A percentile compares a stretch with the other conserved stretches of the same genome.
Evolutionary conservation across 2,329 filamentous ascomycete species (phyloP).

Genomic region (Diaporthe sp.): DNA sequence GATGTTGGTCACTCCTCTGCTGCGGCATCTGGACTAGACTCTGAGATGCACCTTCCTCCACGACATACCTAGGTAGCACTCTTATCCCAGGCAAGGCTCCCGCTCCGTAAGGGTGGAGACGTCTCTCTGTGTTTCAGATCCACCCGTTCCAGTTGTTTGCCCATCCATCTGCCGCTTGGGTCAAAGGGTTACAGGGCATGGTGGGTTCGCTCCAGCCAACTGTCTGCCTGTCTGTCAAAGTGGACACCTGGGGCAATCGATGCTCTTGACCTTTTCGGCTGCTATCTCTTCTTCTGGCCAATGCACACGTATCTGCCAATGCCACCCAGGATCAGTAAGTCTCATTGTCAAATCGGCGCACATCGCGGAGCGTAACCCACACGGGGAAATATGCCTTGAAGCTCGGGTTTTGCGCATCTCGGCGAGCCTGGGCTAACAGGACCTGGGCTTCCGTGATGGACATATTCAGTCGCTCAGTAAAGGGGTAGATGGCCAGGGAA

Average conservation of each 20-base stretch:
- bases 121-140: not conserved
- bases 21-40: not conserved
- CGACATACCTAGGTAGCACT: too few species aligned
- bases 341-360: not conserved
- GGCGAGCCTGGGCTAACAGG: conserved; percentile 68
- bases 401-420: conserved; percentile 65
- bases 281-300: conserved; percentile 66
- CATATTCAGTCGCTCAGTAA: conserved; percentile 68
- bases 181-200: not conserved
- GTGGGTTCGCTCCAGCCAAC: conserved; percentile 1
- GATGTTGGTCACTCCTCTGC: not conserved
- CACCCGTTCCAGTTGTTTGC: not conserved
- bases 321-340: conserved; percentile 4
- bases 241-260: not conserved
- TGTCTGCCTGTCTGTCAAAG: not conserved
- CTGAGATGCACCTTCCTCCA: not conserved
- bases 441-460: conserved; percentile 69
- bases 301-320: conserved; percentile 71
- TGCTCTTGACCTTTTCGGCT: not conserved
- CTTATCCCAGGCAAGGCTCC: not conserved
- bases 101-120: not conserved
- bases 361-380: conserved; percentile 56
- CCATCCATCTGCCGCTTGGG: not conserved
- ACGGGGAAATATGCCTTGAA: conserved; percentile 75
- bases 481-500: conserved; percentile 70